Base-by-base conservation (phyloP, 805 yeast species). In the Wickerhamiella occidentalis region DNA sequence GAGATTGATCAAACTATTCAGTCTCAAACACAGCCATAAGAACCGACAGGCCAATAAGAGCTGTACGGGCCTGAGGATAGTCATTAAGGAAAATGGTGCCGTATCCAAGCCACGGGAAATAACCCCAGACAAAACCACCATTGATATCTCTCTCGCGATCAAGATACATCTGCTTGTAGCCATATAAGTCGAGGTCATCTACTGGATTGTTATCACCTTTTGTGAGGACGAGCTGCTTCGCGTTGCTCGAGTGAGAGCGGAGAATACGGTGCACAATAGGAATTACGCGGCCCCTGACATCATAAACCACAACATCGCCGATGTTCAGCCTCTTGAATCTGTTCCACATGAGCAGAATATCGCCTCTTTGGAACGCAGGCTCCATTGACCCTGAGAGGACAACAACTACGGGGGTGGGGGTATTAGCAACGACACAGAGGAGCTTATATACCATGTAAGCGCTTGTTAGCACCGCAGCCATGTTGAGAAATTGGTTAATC, bases 301-400 rank as follows among this genome's bases (percentile, higher is more conserved):
- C 87, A 62, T 92, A 92, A 5, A 92, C 97, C 12, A 92, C 97
- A 21, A 92, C 73, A 59, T 92, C 98, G 19, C 98, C 98, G 0
- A 88, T 92, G 42, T 76, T 69, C 18, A 80, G 78, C 26, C 65
- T 63, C 18, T 67, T 60, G 50, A 82, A 79, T 56, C 96, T 73
- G 66, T 92, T 92, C 95, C 95, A 88, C 50, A 92, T 70, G 59
- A 92, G 80, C 53, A 92, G 68, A 15, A 92, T 81, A 63, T 92
- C 98, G 46, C 98, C 98, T 67, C 98, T 77, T 67, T 92, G 96
- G 74, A 92, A 92, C 1, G 98, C 98, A 1, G 98, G 98, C 64
- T 92, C 98, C 98, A 92, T 92, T 1, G 97, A 90, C 5, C 98
- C 98, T 1, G 97, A 87, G 45, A 92, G 75, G 8, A 92, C 98